phyloP scores from a whole-genome alignment of 768 basidiomycete genomes.

The Mycena metata region DNA sequence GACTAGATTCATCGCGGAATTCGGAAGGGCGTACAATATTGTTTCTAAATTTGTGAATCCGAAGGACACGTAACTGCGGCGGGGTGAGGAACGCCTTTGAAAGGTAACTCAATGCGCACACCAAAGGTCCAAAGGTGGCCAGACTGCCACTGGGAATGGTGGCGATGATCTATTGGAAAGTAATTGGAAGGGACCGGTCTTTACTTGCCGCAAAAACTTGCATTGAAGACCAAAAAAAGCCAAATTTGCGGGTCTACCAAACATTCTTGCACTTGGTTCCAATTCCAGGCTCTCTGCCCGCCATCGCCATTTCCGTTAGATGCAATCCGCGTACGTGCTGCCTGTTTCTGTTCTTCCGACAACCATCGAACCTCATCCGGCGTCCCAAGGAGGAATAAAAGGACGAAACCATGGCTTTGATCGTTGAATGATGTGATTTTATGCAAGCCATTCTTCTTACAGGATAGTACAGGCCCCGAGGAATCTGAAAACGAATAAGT shows the following conservation, averaged over 20 bases:
- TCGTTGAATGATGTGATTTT: background rate
- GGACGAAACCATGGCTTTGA: constrained; percentile 15
- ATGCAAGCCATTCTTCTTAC: background rate
- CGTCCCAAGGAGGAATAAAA: constrained; percentile 20
- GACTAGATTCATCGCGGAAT: constrained; percentile 12
- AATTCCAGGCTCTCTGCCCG: constrained; percentile 24
- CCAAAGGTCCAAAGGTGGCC: constrained; percentile 25
- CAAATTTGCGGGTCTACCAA: constrained; percentile 25
- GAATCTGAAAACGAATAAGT: constrained; percentile 10
- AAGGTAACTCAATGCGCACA: background rate
- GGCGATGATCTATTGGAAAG: constrained; percentile 5
- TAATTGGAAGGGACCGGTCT: too few relatives aligned
- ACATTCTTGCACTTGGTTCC: constrained; percentile 26
- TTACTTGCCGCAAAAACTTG: background rate
- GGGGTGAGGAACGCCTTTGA: background rate
- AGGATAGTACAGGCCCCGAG: constrained; percentile 23
- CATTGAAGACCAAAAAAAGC: constrained; percentile 26
- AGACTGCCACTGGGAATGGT: constrained; percentile 25
- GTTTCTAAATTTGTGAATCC: constrained; percentile 29
- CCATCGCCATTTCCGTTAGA: constrained; percentile 26
- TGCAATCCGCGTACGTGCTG: constrained; percentile 15
- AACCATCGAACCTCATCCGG: constrained; percentile 26
- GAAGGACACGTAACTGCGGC: constrained; percentile 18
- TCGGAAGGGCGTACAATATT: constrained; percentile 23
- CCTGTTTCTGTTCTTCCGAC: constrained; percentile 11